Evolutionary conservation across 1,139 yeast genomes (phyloP), one percentile per base, ranked within the genome.

Genomic region (Yamadazyma pseudoaaseri): DNA sequence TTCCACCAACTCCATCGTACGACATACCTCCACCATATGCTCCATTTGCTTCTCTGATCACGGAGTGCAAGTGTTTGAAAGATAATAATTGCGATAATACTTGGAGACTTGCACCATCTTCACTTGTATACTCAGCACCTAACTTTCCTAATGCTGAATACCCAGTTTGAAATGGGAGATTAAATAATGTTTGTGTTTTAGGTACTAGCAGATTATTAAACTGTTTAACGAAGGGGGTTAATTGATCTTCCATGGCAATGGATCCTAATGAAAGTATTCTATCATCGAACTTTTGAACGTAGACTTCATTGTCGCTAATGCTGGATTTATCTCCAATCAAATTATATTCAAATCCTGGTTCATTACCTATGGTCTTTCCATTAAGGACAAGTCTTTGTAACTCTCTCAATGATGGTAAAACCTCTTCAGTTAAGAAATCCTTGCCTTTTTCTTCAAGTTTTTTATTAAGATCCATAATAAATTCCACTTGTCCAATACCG

Each of bases 21-120:
- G 76, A 67, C 11, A 95, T 84, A 2, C 98, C 98, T 9, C 96
- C 97, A 6, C 98, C 98, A 53, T 92, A 92, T 0, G 98, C 98
- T 35, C 98, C 98, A 41, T 96, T 96, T 49, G 92, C 80, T 56
- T 92, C 98, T 47, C 98, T 77, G 27, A 92, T 81, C 42, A 89
- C 96, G 9, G 87, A 78, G 56, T 92, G 98, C 31, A 94, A 67
- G 47, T 86, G 79, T 53, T 86, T 85, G 60, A 83, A 90, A 0
- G 96, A 81, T 45, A 90, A 61, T 36, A 92, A 58, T 49, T 85
- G 94, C 1, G 97, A 74, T 34, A 92, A 67, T 0, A 92, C 78
- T 56, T 87, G 96, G 31, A 92, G 70, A 1, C 89, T 70, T 0
- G 97, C 96, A 27, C 96, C 90, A 44, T 90, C 97, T 34, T 68